These are phyloP conservation scores for Trichothecium sympodiale DNA, from an alignment of 2,329 filamentous ascomycete species.

Conservation along the genomic window DNA sequence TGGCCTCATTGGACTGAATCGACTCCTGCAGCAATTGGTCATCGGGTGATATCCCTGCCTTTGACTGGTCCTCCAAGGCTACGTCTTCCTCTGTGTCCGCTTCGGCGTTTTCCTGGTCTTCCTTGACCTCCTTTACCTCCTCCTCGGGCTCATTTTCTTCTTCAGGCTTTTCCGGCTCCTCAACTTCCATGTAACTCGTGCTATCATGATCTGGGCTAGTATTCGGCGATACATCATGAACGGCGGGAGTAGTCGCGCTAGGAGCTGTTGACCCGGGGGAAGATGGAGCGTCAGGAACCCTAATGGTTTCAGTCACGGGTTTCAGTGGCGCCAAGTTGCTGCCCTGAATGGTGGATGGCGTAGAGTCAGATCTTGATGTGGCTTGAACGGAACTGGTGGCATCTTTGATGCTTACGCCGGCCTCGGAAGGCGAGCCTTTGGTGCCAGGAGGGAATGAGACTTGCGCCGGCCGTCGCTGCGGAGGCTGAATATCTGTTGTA, in stretches of 20 bases:
- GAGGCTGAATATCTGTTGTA: slow-evolving; percentile 1
- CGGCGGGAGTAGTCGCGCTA: slow-evolving; percentile 61
- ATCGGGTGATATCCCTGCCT: slow-evolving; percentile 21
- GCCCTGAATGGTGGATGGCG: too few relatives aligned
- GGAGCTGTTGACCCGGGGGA: slow-evolving; percentile 58
- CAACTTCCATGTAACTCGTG: slow-evolving; percentile 40
- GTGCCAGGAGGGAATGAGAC: slow-evolving; percentile 20
- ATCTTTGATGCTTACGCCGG: too few relatives aligned
- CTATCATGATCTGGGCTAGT: slow-evolving; percentile 65
- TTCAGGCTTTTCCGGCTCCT: slow-evolving; percentile 30
- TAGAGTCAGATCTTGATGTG: background rate
- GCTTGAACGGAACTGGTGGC: background rate
- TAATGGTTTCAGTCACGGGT: slow-evolving; percentile 17
- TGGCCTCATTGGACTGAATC: slow-evolving; percentile 15
- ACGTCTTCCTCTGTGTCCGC: background rate
- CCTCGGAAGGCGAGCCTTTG: slow-evolving; percentile 13
- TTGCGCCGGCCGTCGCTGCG: slow-evolving; percentile 12
- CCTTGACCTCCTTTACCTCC: background rate
- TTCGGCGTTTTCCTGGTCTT: background rate
- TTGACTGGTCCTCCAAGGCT: slow-evolving; percentile 3
- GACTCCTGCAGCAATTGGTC: slow-evolving; percentile 34
- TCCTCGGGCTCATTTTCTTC: slow-evolving; percentile 10
- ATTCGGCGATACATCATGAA: slow-evolving; percentile 57
- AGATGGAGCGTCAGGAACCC: slow-evolving; percentile 33
- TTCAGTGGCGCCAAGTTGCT: too few relatives aligned